Evolutionary conservation across 2,329 filamentous ascomycete species (phyloP).

Genomic region (Aphanocladium album): DNA sequence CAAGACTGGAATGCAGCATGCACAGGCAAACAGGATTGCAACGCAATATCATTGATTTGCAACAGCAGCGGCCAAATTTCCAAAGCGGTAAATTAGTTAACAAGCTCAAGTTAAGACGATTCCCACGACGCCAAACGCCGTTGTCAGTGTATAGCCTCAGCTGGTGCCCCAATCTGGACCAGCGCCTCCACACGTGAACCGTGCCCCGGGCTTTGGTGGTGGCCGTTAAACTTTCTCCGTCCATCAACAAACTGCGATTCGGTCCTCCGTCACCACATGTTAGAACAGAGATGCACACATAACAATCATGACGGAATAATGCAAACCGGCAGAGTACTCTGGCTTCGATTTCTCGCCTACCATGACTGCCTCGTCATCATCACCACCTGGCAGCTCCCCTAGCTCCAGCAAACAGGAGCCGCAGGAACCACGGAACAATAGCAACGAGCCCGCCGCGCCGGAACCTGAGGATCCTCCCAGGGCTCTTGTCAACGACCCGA

Average conservation of each 20-base stretch:
- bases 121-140: too few relatives aligned
- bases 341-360: neutral
- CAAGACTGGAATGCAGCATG: neutral
- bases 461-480: neutral
- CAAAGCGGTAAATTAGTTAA: too few relatives aligned
- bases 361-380: neutral
- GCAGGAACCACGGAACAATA: neutral
- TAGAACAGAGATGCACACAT: neutral
- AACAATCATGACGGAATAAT: neutral
- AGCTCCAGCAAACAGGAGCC: neutral
- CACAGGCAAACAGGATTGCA: neutral
- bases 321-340: neutral
- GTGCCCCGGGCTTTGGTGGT: neutral
- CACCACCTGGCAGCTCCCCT: neutral
- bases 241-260: neutral
- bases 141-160: too few relatives aligned
- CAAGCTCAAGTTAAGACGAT: too few relatives aligned
- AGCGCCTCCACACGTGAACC: neutral
- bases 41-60: too few relatives aligned
- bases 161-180: neutral
- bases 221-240: neutral
- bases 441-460: neutral
- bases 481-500: neutral
- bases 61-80: too few relatives aligned
- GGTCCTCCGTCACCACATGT: neutral